Evolutionary conservation across 164 flowering plant genomes (phyloP).

Genomic region (Brasenia schreberi): DNA sequence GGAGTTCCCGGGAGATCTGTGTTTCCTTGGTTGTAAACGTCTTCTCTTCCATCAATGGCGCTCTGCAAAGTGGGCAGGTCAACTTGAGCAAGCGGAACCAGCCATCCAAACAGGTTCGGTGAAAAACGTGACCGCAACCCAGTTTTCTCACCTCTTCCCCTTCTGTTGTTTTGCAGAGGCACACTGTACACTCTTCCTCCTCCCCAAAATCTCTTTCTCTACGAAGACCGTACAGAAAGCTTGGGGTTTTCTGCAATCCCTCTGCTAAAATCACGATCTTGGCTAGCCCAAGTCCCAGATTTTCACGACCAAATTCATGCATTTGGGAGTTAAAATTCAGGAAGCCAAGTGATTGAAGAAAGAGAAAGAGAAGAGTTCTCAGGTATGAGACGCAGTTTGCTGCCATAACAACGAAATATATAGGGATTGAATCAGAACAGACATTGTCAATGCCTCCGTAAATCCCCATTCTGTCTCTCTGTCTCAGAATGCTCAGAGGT

Average conservation of each 20-base stretch:
- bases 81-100: conserved; percentile 55
- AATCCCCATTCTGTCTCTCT: conserved; percentile 39
- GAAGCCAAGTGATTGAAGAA: conserved; percentile 15
- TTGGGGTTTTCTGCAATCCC: conserved; percentile 29
- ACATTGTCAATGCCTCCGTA: conserved; percentile 48
- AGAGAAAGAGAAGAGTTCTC: conserved; percentile 15
- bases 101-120: conserved; percentile 56
- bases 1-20: conserved; percentile 20
- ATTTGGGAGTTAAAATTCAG: not conserved
- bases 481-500: too few species aligned
- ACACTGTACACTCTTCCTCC: conserved; percentile 44
- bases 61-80: conserved; percentile 71
- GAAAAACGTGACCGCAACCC: conserved; percentile 64
- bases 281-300: conserved; percentile 32
- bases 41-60: conserved; percentile 19
- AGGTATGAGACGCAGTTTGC: conserved; percentile 34
- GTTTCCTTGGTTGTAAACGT: conserved; percentile 10
- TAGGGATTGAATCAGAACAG: conserved; percentile 54
- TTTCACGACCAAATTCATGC: not conserved
- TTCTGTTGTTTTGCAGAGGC: conserved; percentile 31
- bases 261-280: conserved; percentile 34
- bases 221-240: conserved; percentile 13
- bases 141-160: conserved; percentile 56
- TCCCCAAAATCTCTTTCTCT: conserved; percentile 3
- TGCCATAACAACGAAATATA: conserved; percentile 30